phyloP scores from a whole-genome alignment of 176 grass and related monocot species.

The Musa troglodytarum region DNA sequence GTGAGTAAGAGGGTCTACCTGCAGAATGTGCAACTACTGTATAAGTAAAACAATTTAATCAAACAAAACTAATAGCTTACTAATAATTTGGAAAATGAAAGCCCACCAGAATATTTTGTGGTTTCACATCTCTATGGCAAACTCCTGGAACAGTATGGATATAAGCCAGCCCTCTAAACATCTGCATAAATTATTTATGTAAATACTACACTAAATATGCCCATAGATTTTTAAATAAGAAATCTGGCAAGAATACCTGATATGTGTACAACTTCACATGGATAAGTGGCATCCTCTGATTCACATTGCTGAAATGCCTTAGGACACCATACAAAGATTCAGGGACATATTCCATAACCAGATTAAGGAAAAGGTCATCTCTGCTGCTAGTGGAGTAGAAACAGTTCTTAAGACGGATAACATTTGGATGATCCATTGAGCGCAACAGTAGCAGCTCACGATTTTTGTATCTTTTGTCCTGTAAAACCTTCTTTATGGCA shows the following conservation, averaged over 20 bases:
- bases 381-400: constrained; percentile 21
- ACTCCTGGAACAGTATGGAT: constrained; percentile 12
- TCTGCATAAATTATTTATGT: constrained; percentile 5
- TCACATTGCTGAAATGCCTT: constrained; percentile 17
- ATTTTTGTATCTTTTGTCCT: constrained; percentile 23
- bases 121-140: constrained; percentile 22
- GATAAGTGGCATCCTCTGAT: constrained; percentile 22
- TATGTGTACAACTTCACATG: constrained; percentile 17
- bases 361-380: constrained; percentile 20
- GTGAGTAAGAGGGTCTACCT: constrained; percentile 18
- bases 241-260: not conserved
- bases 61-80: not conserved
- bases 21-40: not conserved
- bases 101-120: constrained; percentile 17
- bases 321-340: constrained; percentile 17
- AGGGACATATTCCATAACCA: constrained; percentile 21
- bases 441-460: constrained; percentile 17
- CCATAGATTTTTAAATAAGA: not conserved
- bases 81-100: not conserved
- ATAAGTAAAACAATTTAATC: not conserved
- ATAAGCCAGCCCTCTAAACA: constrained; percentile 18
- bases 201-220: not conserved
- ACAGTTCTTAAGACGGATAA: constrained; percentile 12
- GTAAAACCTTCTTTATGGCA: constrained; percentile 23
- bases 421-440: constrained; percentile 23